Percentiles rank a stretch among this genome's conserved stretches.
phyloP scores from a whole-genome alignment of 805 yeast genomes.

The Cyberlindnera euphorbiae region DNA sequence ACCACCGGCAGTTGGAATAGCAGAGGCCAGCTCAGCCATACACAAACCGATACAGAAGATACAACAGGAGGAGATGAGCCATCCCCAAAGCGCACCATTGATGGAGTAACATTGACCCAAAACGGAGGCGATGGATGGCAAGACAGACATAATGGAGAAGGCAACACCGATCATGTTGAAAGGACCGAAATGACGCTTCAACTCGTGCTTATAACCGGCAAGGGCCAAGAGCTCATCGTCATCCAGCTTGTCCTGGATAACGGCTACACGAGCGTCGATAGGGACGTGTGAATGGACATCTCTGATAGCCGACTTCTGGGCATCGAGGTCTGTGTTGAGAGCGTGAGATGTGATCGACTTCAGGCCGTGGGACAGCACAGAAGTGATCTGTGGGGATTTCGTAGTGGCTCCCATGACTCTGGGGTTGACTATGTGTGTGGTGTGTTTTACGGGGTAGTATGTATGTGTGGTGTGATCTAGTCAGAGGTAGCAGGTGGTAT shows the following conservation, averaged over 20 bases:
- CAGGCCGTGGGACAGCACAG: conserved; percentile 16
- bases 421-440: too few relatives aligned
- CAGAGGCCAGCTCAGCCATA: conserved; percentile 62
- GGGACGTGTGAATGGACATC: conserved; percentile 19
- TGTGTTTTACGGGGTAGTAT: neutral
- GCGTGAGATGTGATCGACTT: conserved; percentile 18
- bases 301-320: conserved; percentile 16
- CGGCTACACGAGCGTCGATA: conserved; percentile 23
- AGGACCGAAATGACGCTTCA: conserved; percentile 53
- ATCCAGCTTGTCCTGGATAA: conserved; percentile 14
- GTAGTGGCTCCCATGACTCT: too few relatives aligned
- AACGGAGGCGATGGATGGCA: conserved; percentile 53
- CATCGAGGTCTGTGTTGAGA: conserved; percentile 18
- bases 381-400: conserved; percentile 4
- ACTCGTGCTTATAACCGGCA: conserved; percentile 70
- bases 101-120: conserved; percentile 43
- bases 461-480: neutral
- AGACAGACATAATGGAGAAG: conserved; percentile 62
- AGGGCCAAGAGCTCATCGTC: conserved; percentile 34
- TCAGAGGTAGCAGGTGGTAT: too few relatives aligned
- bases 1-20: conserved; percentile 76
- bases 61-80: conserved; percentile 55
- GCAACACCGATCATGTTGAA: conserved; percentile 65
- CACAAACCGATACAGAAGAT: conserved; percentile 52
- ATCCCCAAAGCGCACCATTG: conserved; percentile 58